Percentiles rank a stretch among this genome's conserved stretches.
These are phyloP conservation scores for Ophiocordyceps australis DNA, from an alignment of 2,329 filamentous ascomycete species.

Conservation along the genomic window DNA sequence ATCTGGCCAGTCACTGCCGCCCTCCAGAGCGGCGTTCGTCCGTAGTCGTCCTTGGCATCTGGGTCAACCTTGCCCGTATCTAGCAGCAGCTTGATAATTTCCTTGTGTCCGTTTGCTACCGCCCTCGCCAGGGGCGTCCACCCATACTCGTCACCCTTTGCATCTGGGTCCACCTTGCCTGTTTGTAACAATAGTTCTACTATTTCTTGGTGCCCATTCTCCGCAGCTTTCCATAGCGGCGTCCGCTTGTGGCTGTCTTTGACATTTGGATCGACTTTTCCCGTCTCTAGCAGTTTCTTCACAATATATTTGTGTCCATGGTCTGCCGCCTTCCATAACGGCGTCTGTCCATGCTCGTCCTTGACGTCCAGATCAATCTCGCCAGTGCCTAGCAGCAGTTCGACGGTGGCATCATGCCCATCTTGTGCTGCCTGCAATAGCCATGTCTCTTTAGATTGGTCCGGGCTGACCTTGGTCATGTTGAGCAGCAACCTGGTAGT, in stretches of 20 bases:
- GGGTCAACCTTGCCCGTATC: neutral
- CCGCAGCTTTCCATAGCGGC: too few relatives aligned
- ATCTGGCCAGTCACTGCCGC: neutral
- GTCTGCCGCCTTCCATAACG: neutral
- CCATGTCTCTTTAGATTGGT: neutral
- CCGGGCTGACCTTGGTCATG: too few relatives aligned
- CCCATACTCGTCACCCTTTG: too few relatives aligned
- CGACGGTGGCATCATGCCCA: too few relatives aligned
- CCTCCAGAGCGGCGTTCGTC: neutral
- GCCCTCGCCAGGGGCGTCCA: neutral
- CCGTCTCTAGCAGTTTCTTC: neutral
- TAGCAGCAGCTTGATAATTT: neutral
- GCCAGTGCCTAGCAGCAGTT: neutral
- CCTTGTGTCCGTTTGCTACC: neutral
- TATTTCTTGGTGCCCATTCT: too few relatives aligned
- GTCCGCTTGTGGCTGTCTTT: too few relatives aligned
- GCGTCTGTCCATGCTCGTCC: neutral
- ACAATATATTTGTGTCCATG: neutral
- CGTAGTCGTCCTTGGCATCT: neutral
- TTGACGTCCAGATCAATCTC: neutral
- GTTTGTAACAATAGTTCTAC: too few relatives aligned
- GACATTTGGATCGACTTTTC: neutral
- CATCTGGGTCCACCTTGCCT: too few relatives aligned
- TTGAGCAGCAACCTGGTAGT: too few relatives aligned
- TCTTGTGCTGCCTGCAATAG: too few relatives aligned